These are phyloP conservation scores for Lodderomyces pseudojiufengensis DNA, from an alignment of 1,139 yeast genomes.

Conservation along the genomic window DNA sequence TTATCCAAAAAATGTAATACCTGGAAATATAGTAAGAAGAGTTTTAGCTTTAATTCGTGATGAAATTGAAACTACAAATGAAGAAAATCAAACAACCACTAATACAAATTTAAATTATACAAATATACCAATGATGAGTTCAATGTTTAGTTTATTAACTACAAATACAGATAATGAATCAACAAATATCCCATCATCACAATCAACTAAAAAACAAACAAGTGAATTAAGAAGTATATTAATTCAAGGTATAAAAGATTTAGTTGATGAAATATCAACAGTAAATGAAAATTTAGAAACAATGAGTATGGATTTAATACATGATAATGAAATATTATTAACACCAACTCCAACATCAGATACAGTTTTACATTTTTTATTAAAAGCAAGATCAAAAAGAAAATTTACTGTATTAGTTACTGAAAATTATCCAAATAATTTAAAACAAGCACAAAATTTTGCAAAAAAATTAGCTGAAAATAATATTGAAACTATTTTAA, in stretches of 20 bases:
- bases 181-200: conserved; percentile 11
- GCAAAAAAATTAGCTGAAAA: conserved; percentile 78
- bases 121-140: conserved; percentile 62
- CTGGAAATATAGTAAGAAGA: conserved; percentile 90
- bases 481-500: conserved; percentile 83
- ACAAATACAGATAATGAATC: conserved; percentile 22
- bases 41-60: conserved; percentile 86
- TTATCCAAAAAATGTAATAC: conserved; percentile 75
- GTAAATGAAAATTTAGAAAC: conserved; percentile 88
- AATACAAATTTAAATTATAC: too few species aligned
- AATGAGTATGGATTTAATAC: conserved; percentile 89
- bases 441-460: conserved; percentile 69
- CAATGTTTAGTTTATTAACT: conserved; percentile 85
- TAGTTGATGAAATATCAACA: conserved; percentile 86
- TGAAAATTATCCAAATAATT: conserved; percentile 88
- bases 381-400: conserved; percentile 86
- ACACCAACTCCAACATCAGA: conserved; percentile 93
- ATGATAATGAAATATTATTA: conserved; percentile 85
- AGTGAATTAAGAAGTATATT: conserved; percentile 81
- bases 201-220: conserved; percentile 39
- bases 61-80: conserved; percentile 61
- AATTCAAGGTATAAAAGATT: conserved; percentile 90
- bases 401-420: conserved; percentile 89
- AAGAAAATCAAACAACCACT: conserved; percentile 2
- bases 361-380: conserved; percentile 81